Base-by-base conservation (phyloP, 768 basidiomycete genomes). In the Lactarius trivialis region DNA sequence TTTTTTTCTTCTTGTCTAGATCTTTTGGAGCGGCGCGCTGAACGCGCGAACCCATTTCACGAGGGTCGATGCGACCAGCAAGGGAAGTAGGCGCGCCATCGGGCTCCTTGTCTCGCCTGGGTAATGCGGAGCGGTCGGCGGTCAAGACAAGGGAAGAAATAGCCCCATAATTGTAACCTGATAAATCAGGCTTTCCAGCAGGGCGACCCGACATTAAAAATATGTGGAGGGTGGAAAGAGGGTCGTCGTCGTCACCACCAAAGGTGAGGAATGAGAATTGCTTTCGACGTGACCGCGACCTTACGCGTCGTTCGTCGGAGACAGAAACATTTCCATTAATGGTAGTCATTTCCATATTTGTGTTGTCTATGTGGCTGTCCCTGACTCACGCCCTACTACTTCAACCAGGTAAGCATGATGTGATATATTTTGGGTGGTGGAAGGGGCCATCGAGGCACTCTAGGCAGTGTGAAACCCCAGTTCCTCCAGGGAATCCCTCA, bases 61-160 rank as follows among this genome's bases (percentile, higher is more conserved):
- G 83, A 9, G 85, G 81, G 78, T 93, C 86, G 60, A 99, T 98
- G 30, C 89, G 84, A 17, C 97, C 97, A 50, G 85, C 88, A 36
- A 98, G 85, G 2, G 94, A 88, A 17, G 95, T 95, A 11, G 95
- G 91, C 8, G 93, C 92, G 65, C 97, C 96, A 78, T 97, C 94
- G 7, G 95, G 95, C 73, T 99, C 96, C 76, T 91, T 91, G 81
- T 95, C 92, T 65, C 94, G 81, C 52, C 93, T 82, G 21, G 91
- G 91, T 55, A 93, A 76, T 2, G 80, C 82, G 56, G 89, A 88
- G 58, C 86, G 80, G 76, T 92, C 89, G 14, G 96, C 92, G n/a
- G 91, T 94, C 70, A 98, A 80, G 50, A 98, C 96, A 49, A 98
- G 82, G 24, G 92, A 94, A 32, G 93, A 93, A 71, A 98, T 95